These are phyloP conservation scores for Pseudopithomyces maydicus DNA, from an alignment of 2,329 filamentous ascomycete genomes.

Conservation along the genomic window DNA sequence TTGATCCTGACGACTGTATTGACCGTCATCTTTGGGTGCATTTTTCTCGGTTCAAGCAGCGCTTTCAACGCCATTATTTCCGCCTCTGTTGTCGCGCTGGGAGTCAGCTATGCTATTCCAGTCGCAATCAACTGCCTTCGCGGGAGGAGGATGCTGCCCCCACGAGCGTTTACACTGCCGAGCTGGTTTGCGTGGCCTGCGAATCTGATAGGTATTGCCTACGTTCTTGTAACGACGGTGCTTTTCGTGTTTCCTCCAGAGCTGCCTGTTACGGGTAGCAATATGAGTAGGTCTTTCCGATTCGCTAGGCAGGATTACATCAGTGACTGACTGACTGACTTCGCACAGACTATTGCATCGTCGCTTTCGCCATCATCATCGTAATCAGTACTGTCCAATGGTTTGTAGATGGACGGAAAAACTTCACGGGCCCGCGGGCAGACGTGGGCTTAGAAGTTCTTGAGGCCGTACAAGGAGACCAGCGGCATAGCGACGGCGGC, in stretches of 20 bases:
- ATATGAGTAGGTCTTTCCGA: constrained; percentile 64
- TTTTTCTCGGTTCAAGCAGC: constrained; percentile 70
- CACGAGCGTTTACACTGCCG: constrained; percentile 62
- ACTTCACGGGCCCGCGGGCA: constrained; percentile 58
- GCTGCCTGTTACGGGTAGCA: constrained; percentile 65
- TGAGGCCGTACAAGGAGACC: constrained; percentile 34
- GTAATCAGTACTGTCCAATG: constrained; percentile 63
- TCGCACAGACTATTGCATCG: constrained; percentile 55
- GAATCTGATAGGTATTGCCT: constrained; percentile 66
- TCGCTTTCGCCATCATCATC: constrained; percentile 63
- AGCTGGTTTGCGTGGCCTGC: constrained; percentile 62
- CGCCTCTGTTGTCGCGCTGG: constrained; percentile 72
- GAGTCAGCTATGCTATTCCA: constrained; percentile 76
- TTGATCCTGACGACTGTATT: constrained; percentile 64
- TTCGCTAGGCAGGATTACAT: neutral
- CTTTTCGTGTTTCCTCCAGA: constrained; percentile 76
- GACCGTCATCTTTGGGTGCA: constrained; percentile 70
- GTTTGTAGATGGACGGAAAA: constrained; percentile 65
- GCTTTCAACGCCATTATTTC: constrained; percentile 76
- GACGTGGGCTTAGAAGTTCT: constrained; percentile 51
- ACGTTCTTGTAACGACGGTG: constrained; percentile 72
- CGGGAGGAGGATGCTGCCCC: constrained; percentile 68
- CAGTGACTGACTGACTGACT: constrained; percentile 23
- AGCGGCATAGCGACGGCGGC: constrained; percentile 9
- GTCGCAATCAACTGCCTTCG: constrained; percentile 71